Evolutionary conservation across 345 rosid genomes (phyloP), one percentile per base, ranked within the genome.

Genomic region (Atalantia buxifolia): DNA sequence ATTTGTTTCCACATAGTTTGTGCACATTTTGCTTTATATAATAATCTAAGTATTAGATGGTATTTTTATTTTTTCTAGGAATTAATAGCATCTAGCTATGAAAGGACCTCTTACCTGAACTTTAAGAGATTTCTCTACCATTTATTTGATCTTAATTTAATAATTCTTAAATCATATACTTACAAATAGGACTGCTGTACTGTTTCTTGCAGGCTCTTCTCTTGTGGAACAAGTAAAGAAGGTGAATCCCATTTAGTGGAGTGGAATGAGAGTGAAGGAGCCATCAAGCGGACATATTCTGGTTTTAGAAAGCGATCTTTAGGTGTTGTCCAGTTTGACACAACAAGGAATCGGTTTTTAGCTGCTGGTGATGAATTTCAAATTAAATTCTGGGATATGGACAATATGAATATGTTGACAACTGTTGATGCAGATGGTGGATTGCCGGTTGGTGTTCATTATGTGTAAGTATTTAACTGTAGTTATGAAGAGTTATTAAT

Each of bases 371-470:
- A 89, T 72, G 95, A 91, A 48, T 82, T 81, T 71, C 85, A 81
- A 80, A 83, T 91, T 31, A 91, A 91, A 71, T 86, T 89, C 62
- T 91, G 93, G 95, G 92, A 89, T 76, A 91, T 91, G 93, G 93
- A 91, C 63, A 86, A 79, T 82, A 59, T 63, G 63, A 76, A 70
- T 77, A 74, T 86, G 72, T 79, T 89, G 79, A 85, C 84, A 13
- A 81, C 81, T 57, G 81, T 78, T 71, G 95, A 91, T 69, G 95
- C 88, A 12, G 91, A 88, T 48, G 89, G 94, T 35, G 94, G 91
- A 27, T 82, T 91, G 72, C 88, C 90, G 38, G 94, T 90, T 75
- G 83, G 90, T 83, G 36, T 74, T 77, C 6, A 7, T 73, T 31
- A 5, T 67, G 65, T 28, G 24, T 36, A 35, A 7, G 31, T 25